Percentiles rank a stretch among this genome's conserved stretches.
Evolutionary conservation across 2,329 filamentous ascomycete genomes (phyloP).

Genomic region (Ophiostoma quercus): DNA sequence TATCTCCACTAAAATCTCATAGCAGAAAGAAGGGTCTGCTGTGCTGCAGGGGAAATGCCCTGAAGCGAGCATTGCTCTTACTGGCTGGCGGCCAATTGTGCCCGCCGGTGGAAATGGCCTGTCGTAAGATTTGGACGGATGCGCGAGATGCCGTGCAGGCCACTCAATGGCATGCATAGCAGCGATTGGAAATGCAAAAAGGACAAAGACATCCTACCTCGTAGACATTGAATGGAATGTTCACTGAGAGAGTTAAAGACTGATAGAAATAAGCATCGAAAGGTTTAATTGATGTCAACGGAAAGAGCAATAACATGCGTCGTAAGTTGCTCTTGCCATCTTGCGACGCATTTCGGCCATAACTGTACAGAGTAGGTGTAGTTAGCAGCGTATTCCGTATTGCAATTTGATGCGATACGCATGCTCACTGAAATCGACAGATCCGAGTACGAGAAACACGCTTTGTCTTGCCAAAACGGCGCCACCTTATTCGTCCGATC

Average conservation of each 20-base stretch:
- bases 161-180: slow-evolving; percentile 5
- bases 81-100: not conserved
- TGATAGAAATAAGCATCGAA: not conserved
- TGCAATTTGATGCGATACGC: too few relatives aligned
- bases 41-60: not conserved
- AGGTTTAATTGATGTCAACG: not conserved
- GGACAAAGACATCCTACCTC: not conserved
- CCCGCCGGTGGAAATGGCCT: not conserved
- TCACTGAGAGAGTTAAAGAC: not conserved
- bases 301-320: not conserved
- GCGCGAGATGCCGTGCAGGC: slow-evolving; percentile 7
- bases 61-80: not conserved
- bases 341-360: not conserved
- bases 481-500: slow-evolving; percentile 9
- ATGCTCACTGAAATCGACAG: not conserved
- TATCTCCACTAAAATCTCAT: not conserved
- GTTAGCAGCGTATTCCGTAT: too few relatives aligned
- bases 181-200: not conserved
- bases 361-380: too few relatives aligned
- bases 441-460: slow-evolving; percentile 20
- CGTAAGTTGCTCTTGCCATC: not conserved
- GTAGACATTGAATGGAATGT: not conserved
- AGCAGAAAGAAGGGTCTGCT: not conserved
- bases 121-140: slow-evolving; percentile 12
- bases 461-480: slow-evolving; percentile 10